Evolutionary conservation across 23 red algal species (phyloP), one percentile per base, ranked within the genome.

Genomic region (Porphyridium purpureum): DNA sequence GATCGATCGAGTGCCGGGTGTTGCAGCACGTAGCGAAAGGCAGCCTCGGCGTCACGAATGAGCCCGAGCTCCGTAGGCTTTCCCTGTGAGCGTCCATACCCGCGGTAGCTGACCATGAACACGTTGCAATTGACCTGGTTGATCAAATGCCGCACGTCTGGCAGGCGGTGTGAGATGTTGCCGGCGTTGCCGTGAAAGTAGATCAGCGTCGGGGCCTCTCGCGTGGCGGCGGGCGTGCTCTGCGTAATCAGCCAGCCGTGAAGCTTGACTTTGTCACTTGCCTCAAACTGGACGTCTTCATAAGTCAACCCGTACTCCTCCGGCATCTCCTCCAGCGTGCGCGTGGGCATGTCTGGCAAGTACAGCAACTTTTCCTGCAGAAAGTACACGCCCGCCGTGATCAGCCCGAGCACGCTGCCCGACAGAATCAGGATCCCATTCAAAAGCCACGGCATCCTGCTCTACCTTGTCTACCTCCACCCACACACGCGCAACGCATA

Each of bases 101-200:
- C 86, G n/a, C 86, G 74, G 38, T 93, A 93, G 42, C 75, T 82
- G 2, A 93, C 69, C 68, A 93, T 76, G 24, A 93, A 34, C 31
- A 93, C 75, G 62, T 93, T 82, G 61, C 62, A 82, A 8, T 51
- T 61, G 19, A 53, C 62, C 8, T 17, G 22, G 25, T 60, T 48
- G 54, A 75, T 57, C 40, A 59, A 44, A 20, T 69, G 75, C 36
- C 38, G 54, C 28, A 60, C 74, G 57, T 93, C 86, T 7, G 67
- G 71, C 22, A 93, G 76, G 31, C 86, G 60, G 55, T 93, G 86
- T 7, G 30, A 35, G 54, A 93, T 68, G 35, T 82, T 93, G 3
- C 86, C 86, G 8, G 86, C 86, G 62, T 93, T 93, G 21, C 86
- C 86, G 51, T 93, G 86, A 52, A 93, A 93, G 34, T 93, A 93